These are phyloP conservation scores for Pisolithus albus DNA, from an alignment of 768 basidiomycete genomes.

Conservation along the genomic window DNA sequence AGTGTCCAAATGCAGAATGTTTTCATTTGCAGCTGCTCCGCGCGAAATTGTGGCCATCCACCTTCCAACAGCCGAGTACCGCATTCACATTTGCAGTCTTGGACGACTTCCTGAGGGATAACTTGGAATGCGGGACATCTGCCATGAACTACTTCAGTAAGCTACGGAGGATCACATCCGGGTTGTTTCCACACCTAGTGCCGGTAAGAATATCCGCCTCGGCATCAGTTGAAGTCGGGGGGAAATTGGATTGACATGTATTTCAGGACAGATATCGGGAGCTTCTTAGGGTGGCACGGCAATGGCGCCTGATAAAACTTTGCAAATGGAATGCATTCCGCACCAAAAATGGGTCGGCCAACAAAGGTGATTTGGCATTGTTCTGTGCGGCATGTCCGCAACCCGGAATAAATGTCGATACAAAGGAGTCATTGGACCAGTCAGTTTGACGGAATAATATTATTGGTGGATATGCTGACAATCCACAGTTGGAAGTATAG, in stretches of 20 bases:
- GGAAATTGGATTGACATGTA: too few relatives aligned
- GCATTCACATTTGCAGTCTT: conserved; percentile 14
- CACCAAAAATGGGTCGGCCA: too few relatives aligned
- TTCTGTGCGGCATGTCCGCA: conserved; percentile 25
- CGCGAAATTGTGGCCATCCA: not conserved
- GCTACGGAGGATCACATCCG: not conserved
- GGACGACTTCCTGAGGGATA: conserved; percentile 11
- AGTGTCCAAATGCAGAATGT: not conserved
- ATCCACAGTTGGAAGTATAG: not conserved
- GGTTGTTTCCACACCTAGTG: not conserved
- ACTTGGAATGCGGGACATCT: conserved; percentile 13
- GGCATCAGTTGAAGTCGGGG: too few relatives aligned
- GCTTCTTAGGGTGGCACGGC: conserved; percentile 5
- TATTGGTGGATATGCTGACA: too few relatives aligned
- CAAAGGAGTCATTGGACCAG: too few relatives aligned
- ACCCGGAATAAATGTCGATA: conserved; percentile 16
- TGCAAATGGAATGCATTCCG: conserved; percentile 15
- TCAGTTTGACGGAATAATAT: too few relatives aligned
- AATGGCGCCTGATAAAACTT: conserved; percentile 16
- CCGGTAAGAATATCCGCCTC: too few relatives aligned
- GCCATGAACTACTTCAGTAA: conserved; percentile 6
- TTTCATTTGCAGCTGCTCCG: not conserved
- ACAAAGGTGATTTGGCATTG: conserved; percentile 3
- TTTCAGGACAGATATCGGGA: conserved; percentile 15
- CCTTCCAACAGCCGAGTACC: not conserved